Evolutionary conservation across 1,284 basidiomycete genomes (phyloP).

Genomic region (Cryptococcus sp.): DNA sequence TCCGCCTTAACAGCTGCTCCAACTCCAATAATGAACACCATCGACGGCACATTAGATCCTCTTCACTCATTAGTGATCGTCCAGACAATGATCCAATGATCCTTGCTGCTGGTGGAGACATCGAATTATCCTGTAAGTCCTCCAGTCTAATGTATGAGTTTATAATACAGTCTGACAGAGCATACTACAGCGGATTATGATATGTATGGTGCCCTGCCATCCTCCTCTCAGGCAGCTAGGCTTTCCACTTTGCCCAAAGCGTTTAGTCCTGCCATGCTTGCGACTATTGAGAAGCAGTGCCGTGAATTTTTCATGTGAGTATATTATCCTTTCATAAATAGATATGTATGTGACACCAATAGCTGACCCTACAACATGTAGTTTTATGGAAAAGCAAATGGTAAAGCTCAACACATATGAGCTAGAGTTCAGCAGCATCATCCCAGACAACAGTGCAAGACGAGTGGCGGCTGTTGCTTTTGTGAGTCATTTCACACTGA

Average conservation of each 20-base stretch:
- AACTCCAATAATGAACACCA: conserved; percentile 3
- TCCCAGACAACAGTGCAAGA: conserved; percentile 16
- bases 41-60: conserved; percentile 5
- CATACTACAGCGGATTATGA: conserved; percentile 5
- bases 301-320: conserved; percentile 39
- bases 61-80: conserved; percentile 15
- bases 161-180: no score
- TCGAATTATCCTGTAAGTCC: conserved; percentile 22
- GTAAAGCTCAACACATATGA: conserved; percentile 6
- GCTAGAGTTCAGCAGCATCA: conserved; percentile 27
- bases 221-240: conserved; percentile 14
- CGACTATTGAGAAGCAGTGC: conserved; percentile 38
- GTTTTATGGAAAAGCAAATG: conserved; percentile 30
- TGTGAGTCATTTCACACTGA: conserved; percentile 24
- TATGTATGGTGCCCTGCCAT: neutral
- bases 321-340: no score
- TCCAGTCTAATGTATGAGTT: conserved; percentile 3
- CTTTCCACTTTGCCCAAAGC: conserved; percentile 23
- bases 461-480: conserved; percentile 37
- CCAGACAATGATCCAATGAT: conserved; percentile 23
- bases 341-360: neutral
- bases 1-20: conserved; percentile 9
- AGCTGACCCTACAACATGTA: neutral
- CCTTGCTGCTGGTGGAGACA: conserved; percentile 9
- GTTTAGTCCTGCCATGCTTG: conserved; percentile 32